These are phyloP conservation scores for Phytopythium oedochilum DNA, from an alignment of 352 stramenopile genomes.

Conservation along the genomic window DNA sequence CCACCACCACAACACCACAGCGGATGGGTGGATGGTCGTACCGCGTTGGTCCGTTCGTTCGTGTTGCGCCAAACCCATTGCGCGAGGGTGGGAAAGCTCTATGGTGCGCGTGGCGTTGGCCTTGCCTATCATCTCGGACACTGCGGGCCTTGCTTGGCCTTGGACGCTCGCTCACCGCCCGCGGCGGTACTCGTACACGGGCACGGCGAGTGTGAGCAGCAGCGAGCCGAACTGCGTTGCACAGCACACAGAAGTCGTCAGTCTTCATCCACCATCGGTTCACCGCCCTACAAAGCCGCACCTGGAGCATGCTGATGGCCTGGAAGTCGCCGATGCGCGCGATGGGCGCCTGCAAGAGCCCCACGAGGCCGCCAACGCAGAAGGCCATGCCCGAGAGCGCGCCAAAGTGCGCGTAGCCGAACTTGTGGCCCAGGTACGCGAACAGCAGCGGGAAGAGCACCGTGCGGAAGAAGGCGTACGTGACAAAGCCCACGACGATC, in stretches of 20 bases:
- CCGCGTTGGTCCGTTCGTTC: too few relatives aligned
- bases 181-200: slow-evolving; percentile 40
- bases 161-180: slow-evolving; percentile 18
- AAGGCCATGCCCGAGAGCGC: slow-evolving; percentile 77
- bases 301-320: slow-evolving; percentile 42
- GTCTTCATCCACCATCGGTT: too few relatives aligned
- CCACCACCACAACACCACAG: too few relatives aligned
- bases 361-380: slow-evolving; percentile 53
- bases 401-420: slow-evolving; percentile 86
- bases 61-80: too few relatives aligned
- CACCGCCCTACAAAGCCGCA: slow-evolving; percentile 11
- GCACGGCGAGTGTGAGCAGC: slow-evolving; percentile 38
- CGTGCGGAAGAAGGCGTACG: slow-evolving; percentile 78
- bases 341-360: slow-evolving; percentile 62
- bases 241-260: neutral
- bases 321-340: slow-evolving; percentile 41
- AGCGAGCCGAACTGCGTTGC: slow-evolving; percentile 39
- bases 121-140: too few relatives aligned
- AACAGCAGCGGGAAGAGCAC: slow-evolving; percentile 85
- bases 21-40: too few relatives aligned
- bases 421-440: slow-evolving; percentile 66
- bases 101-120: too few relatives aligned
- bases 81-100: too few relatives aligned
- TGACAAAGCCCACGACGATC: slow-evolving; percentile 56
- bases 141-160: too few relatives aligned